Base-by-base conservation (phyloP, 768 basidiomycete species). In the Rubroboletus pulcherrimus region DNA sequence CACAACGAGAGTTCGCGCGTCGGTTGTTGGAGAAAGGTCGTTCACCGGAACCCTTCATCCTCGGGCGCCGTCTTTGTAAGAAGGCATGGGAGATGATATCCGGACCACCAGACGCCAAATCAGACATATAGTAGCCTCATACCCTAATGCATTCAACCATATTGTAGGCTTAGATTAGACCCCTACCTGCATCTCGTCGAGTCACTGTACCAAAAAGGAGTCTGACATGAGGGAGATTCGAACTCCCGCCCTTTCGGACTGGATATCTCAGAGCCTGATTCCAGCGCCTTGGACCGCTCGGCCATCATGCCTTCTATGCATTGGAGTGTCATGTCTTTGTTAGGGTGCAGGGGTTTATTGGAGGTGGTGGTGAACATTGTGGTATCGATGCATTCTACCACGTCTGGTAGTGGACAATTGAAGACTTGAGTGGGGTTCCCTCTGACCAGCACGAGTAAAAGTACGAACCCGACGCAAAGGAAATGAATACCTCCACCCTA, bases 1-100 rank as follows among this genome's bases (percentile, higher is more conserved):
- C 81, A 55, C 82, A 86, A 57, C 74, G 65, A 47, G 72, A 82
- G 60, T 81, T 91, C 64, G 83, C 79, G 3, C 62, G 62, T 31
- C 81, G 82, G 4, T 69, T 85, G 15, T 83, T 81, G 80, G 82
- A 86, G 64, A 89, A 86, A 65, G 81, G 85, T 17, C 76, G 74
- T 71, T 80, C 82, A 1, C 75, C 76, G 12, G 85, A 89, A 51
- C 89, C 89, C 0, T 81, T 70, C 43, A 60, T 66, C 45, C 71
- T 80, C 8, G 76, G 72, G 12, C 66, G 68, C n/a, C 75, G 70
- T n/a, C 73, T 73, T 6, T 69, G 69, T 58, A 65, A 67, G 55
- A 69, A 71, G 59, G 72, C 74, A 66, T 77, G 75, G 77, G 69
- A 73, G 63, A 67, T 70, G 55, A 68, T 69, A 54, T 64, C 69